Base-by-base conservation (phyloP, 306 rosid genomes). In the Inga oerstediana region DNA sequence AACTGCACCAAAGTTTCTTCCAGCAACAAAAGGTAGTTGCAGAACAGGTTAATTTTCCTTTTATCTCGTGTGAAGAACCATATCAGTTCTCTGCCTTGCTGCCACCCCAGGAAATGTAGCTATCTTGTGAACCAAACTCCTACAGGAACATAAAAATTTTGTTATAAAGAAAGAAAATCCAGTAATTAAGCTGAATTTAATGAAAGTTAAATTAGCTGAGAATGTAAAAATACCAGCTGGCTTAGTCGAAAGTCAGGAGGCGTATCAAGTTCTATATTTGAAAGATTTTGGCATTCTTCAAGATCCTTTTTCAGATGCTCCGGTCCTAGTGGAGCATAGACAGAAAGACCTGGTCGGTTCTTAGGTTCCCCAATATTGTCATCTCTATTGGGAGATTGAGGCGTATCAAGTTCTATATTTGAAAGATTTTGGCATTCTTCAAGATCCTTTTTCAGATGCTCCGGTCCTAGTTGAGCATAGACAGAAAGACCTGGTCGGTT, bases 231-330 rank as follows among this genome's bases (percentile, higher is more conserved):
- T 81, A 93, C 96, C 35, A 91, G 90, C 89, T 93, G 97, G 87
- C 94, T 91, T 11, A 93, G 89, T 54, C 93, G 87, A 77, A 93
- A 90, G 22, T 91, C 97, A 24, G 91, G 91, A 79, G 92, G 90
- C 5, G 91, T 91, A 79, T 90, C 94, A 8, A 83, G 92, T 19
- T 89, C 91, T 9, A 84, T 81, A 82, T 82, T 90, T 46, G 89
- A 84, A 74, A 89, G 87, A 79, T 88, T 88, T 84, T 90, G 90
- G 78, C 98, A 93, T 48, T 88, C 94, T 82, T 91, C 98, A 16
- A 93, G 76, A 90, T 91, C 98, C 84, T 86, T 93, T 89, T 91
- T 93, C 22, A 93, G 83, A 84, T 88, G 75, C 80, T 90, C 94
- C 1, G 94, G 82, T 79, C 98, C 96, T 72, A 91, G 86, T 8